Base-by-base conservation (phyloP, 305 asterid genomes). In the Rubia tinctorum region DNA sequence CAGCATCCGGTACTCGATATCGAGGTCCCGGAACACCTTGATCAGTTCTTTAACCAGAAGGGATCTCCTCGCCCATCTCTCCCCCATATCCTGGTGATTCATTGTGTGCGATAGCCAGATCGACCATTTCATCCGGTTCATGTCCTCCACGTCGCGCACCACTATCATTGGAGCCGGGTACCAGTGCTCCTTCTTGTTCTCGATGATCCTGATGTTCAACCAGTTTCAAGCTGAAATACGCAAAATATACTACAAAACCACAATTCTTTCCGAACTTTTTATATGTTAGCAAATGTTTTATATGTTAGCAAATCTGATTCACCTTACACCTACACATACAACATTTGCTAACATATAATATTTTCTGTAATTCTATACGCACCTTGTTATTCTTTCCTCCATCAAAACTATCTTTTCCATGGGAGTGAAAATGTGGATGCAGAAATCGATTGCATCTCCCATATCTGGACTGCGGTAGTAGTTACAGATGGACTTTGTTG, bases 391-490 rank as follows among this genome's bases (percentile, higher is more conserved):
- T 74, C 84, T 87, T 72, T 91, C 96, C 81, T 86, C 88, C 95
- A 89, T 87, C 71, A 51, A 8, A 22, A 86, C 80, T 30, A 91
- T 89, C 86, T 88, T 90, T 71, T 90, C 95, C 49, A 51, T 73
- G 0, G 97, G 90, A 75, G 98, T 91, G n/a, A 96, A 87, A 73
- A 91, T 78, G 82, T 89, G 96, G 69, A 87, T 85, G 58, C 86
- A 81, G 63, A 91, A 91, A 68, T 93, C 95, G 37, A 93, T 76
- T n/a, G 97, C 72, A 56, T 93, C 98, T 63, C 91, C 91, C 96
- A 91, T 93, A 74, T 86, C 90, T 22, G 97, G 98, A 79, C 97
- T 93, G 22, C 98, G 96, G 79, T 91, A 87, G 61, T 84, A 93
- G 22, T 93, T 91, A 78, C 85, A 45, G 79, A 93, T 88, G 20